These are phyloP conservation scores for Neltuma alba DNA, from an alignment of 306 rosid species.

Conservation along the genomic window DNA sequence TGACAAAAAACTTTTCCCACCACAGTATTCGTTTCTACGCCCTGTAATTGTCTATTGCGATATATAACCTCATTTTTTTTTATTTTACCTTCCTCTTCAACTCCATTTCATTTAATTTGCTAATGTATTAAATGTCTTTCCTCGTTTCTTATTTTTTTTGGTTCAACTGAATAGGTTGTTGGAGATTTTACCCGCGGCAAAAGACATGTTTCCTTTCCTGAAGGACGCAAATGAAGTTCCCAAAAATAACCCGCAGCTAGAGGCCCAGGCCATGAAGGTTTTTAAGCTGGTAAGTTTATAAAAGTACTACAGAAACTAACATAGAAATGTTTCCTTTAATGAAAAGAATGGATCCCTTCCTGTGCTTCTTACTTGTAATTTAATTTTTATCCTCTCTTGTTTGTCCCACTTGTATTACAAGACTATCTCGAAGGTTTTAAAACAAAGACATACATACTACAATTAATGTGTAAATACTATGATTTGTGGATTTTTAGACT, in stretches of 20 bases:
- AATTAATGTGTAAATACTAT: no score
- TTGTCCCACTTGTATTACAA: no score
- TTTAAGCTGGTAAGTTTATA: background rate
- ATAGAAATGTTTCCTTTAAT: no score
- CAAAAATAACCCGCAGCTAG: background rate
- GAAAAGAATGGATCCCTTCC: no score
- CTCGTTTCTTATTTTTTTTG: no score
- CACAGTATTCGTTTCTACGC: slow-evolving; percentile 34
- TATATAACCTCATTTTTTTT: background rate
- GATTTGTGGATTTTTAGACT: background rate
- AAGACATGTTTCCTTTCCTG: background rate
- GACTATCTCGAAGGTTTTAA: no score
- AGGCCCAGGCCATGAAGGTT: background rate
- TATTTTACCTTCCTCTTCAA: no score
- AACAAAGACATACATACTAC: no score
- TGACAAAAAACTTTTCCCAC: slow-evolving; percentile 26
- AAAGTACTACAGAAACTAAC: no score
- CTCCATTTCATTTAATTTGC: background rate
- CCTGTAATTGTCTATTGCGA: slow-evolving; percentile 8
- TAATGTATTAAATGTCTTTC: no score
- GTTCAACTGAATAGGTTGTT: background rate
- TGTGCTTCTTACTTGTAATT: no score
- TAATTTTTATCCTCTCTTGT: no score
- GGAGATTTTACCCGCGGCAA: background rate
- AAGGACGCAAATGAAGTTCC: background rate